These are phyloP conservation scores for Gyrodon tennesseensis DNA, from an alignment of 1,284 basidiomycete genomes.

Conservation along the genomic window DNA sequence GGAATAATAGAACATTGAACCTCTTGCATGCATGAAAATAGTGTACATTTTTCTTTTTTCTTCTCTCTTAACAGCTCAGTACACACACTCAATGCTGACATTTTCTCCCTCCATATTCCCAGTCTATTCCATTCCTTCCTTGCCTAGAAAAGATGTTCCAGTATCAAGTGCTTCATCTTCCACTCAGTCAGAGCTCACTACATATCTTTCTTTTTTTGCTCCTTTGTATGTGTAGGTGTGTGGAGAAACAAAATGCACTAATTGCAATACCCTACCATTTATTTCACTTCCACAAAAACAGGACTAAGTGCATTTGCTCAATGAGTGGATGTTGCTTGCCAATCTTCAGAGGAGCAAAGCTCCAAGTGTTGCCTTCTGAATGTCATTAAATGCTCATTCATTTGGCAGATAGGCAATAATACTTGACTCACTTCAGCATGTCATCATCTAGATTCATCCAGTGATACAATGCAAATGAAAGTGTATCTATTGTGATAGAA, in stretches of 20 bases:
- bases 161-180: conserved; percentile 82
- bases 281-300: conserved; percentile 35
- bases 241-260: not conserved
- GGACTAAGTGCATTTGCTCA: conserved; percentile 85
- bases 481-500: too few species aligned
- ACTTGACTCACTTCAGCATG: too few species aligned
- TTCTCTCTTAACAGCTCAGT: not conserved
- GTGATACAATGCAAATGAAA: too few species aligned
- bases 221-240: too few species aligned
- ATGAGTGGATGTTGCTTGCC: conserved; percentile 76
- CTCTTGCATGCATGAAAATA: conserved; percentile 94
- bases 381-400: conserved; percentile 67
- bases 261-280: not conserved
- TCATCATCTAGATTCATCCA: too few species aligned
- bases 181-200: conserved; percentile 83
- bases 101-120: not conserved
- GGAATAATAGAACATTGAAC: conserved; percentile 83
- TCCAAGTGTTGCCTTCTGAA: too few species aligned
- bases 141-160: conserved; percentile 89
- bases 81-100: conserved; percentile 6
- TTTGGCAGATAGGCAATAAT: too few species aligned
- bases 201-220: conserved; percentile 36
- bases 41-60: conserved; percentile 57
- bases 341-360: conserved; percentile 75
- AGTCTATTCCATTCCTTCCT: conserved; percentile 91